These are phyloP conservation scores for Phytophthora pisi DNA, from an alignment of 352 stramenopile species.

Conservation along the genomic window DNA sequence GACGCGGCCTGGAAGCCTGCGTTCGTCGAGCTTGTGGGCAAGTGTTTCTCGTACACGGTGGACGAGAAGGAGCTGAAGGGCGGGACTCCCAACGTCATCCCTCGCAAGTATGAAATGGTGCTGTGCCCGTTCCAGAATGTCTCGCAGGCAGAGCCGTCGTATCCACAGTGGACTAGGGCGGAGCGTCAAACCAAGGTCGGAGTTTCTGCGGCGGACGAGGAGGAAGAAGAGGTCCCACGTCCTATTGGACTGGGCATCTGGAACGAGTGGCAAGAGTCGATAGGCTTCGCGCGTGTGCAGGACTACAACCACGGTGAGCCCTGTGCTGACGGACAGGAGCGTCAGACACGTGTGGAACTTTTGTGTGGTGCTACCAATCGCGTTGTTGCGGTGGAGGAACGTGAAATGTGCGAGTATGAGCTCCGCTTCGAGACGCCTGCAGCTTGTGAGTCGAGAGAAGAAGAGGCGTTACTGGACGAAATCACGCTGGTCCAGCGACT, in stretches of 20 bases:
- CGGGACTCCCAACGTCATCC: constrained; percentile 77
- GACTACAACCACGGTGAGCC: constrained; percentile 81
- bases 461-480: constrained; percentile 24
- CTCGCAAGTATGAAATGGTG: constrained; percentile 63
- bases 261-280: constrained; percentile 62
- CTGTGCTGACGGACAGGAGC: constrained; percentile 86
- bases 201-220: constrained; percentile 10
- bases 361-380: constrained; percentile 78
- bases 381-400: constrained; percentile 88
- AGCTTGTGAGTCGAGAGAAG: constrained; percentile 44
- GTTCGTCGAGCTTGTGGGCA: constrained; percentile 62
- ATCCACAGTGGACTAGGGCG: constrained; percentile 53
- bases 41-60: constrained; percentile 70
- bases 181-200: constrained; percentile 54
- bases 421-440: constrained; percentile 80
- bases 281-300: constrained; percentile 41
- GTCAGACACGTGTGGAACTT: constrained; percentile 73
- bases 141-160: constrained; percentile 71
- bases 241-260: constrained; percentile 63
- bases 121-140: constrained; percentile 86
- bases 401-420: constrained; percentile 91
- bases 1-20: constrained; percentile 43
- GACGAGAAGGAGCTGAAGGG: constrained; percentile 80
- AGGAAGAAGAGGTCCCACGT: constrained; percentile 34
- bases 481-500: constrained; percentile 24